Evolutionary conservation across 805 yeast species (phyloP).

Genomic region (Candida verbasci): DNA sequence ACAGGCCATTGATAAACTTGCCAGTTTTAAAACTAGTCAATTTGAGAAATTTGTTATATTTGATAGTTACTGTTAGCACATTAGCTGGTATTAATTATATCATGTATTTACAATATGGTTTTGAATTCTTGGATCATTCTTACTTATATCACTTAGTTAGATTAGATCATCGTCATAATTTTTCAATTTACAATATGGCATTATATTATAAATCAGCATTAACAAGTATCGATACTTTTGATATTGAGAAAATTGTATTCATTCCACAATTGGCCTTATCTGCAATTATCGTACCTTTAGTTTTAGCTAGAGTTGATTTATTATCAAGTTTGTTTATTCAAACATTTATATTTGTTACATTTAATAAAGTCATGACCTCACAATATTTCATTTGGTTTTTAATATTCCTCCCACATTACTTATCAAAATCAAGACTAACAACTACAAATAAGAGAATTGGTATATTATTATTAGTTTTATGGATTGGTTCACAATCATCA

Average conservation of each 20-base stretch:
- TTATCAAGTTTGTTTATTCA: conserved; percentile 35
- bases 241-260: conserved; percentile 62
- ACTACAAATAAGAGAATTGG: conserved; percentile 32
- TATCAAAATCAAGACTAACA: conserved; percentile 41
- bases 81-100: conserved; percentile 43
- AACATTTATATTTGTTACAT: conserved; percentile 41
- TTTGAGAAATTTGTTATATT: conserved; percentile 20
- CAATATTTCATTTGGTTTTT: conserved; percentile 96
- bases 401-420: conserved; percentile 72
- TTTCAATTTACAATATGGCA: conserved; percentile 77
- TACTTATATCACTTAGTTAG: conserved; percentile 80
- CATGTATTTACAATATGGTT: conserved; percentile 72
- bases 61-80: conserved; percentile 36
- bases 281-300: conserved; percentile 53
- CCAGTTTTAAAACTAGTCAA: conserved; percentile 40
- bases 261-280: conserved; percentile 73
- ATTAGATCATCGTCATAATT: conserved; percentile 92
- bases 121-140: conserved; percentile 70
- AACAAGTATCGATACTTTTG: conserved; percentile 7
- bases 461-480: conserved; percentile 38
- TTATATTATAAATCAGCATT: conserved; percentile 57
- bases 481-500: conserved; percentile 68
- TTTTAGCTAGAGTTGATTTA: conserved; percentile 27
- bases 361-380: conserved; percentile 71
- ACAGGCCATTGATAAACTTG: conserved; percentile 16